Percentiles rank a stretch among this genome's conserved stretches.
These are phyloP conservation scores for Taphrina confusa DNA, from an alignment of 1,139 yeast genomes.

Conservation along the genomic window DNA sequence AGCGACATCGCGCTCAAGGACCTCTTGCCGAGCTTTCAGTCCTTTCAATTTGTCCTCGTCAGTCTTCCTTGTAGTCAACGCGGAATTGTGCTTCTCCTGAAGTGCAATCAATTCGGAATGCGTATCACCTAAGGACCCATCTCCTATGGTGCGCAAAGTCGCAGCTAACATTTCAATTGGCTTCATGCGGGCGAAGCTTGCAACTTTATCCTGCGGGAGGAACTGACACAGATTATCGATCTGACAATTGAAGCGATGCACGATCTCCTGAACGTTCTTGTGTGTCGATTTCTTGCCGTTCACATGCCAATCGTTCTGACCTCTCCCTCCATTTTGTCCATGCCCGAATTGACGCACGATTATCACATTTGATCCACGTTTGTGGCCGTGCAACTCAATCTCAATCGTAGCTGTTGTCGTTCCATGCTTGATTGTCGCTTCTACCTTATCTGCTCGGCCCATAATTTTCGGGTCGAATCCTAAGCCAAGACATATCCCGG, in stretches of 20 bases:
- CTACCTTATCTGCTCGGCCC: slow-evolving; percentile 70
- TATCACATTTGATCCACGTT: slow-evolving; percentile 46
- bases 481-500: slow-evolving; percentile 88
- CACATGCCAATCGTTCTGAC: slow-evolving; percentile 60
- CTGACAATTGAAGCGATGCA: slow-evolving; percentile 67
- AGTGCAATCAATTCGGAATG: slow-evolving; percentile 61
- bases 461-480: slow-evolving; percentile 78
- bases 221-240: slow-evolving; percentile 91
- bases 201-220: slow-evolving; percentile 91
- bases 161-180: slow-evolving; percentile 74
- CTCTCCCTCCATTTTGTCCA: slow-evolving; percentile 16
- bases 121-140: slow-evolving; percentile 57
- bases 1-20: slow-evolving; percentile 40
- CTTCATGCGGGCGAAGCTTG: slow-evolving; percentile 81
- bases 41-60: slow-evolving; percentile 41
- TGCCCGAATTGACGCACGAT: slow-evolving; percentile 49
- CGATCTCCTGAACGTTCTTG: slow-evolving; percentile 52
- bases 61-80: slow-evolving; percentile 38
- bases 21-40: slow-evolving; percentile 48
- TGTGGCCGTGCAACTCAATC: slow-evolving; percentile 59
- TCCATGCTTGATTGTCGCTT: slow-evolving; percentile 78
- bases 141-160: slow-evolving; percentile 79
- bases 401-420: slow-evolving; percentile 59
- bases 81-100: slow-evolving; percentile 49
- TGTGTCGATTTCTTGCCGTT: slow-evolving; percentile 54